Evolutionary conservation across 163 green algal genomes (phyloP).

Genomic region (Chlorella variabilis): DNA sequence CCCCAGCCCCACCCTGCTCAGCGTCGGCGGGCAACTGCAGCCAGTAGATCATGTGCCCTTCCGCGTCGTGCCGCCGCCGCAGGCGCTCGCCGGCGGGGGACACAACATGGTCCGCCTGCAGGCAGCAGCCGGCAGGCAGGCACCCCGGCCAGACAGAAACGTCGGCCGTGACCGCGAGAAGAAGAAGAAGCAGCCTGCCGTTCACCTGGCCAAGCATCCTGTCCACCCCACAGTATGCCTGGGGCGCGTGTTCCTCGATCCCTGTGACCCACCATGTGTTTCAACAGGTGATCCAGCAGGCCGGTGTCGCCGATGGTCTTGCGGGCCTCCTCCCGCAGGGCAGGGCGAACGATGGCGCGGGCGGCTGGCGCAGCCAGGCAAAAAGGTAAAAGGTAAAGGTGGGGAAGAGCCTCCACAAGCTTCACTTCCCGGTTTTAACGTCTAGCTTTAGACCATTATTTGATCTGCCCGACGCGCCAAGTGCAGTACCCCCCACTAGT

Average conservation of each 20-base stretch:
- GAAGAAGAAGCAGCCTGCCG: too few relatives aligned
- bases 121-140: too few relatives aligned
- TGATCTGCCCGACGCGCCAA: too few relatives aligned
- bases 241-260: too few relatives aligned
- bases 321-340: constrained; percentile 52
- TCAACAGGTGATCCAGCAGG: constrained; percentile 62
- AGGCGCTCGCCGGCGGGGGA: constrained; percentile 38
- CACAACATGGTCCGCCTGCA: constrained; percentile 42
- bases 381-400: not conserved
- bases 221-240: too few relatives aligned
- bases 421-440: too few relatives aligned
- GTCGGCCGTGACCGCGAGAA: too few relatives aligned
- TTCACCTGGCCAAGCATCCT: too few relatives aligned
- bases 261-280: constrained; percentile 50
- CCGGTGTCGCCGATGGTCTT: constrained; percentile 55
- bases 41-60: constrained; percentile 62
- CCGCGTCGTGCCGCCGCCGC: constrained; percentile 51
- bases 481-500: too few relatives aligned
- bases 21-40: constrained; percentile 38
- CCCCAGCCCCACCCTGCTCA: constrained; percentile 1
- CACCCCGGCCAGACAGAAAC: too few relatives aligned
- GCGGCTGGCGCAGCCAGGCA: not conserved
- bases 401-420: too few relatives aligned
- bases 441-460: too few relatives aligned
- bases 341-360: constrained; percentile 27